These are phyloP conservation scores for Suhomyces wounanorum DNA, from an alignment of 1,139 yeast species.

Conservation along the genomic window DNA sequence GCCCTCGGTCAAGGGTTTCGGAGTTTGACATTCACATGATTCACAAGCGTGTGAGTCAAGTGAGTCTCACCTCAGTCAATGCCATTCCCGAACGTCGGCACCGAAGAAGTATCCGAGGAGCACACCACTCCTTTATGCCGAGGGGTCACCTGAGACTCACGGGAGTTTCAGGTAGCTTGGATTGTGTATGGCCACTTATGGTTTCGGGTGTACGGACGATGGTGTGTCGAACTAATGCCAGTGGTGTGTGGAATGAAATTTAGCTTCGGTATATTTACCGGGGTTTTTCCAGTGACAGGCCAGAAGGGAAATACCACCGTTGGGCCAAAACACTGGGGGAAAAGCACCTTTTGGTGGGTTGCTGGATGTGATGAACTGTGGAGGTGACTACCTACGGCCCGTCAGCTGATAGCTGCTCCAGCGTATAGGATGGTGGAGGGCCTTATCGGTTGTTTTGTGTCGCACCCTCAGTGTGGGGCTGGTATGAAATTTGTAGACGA, in stretches of 20 bases:
- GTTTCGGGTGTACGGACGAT: background rate
- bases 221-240: background rate
- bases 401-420: background rate
- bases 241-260: background rate
- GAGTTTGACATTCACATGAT: constrained; percentile 12
- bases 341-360: background rate
- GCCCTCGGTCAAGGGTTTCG: constrained; percentile 6
- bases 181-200: background rate
- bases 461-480: background rate
- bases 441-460: background rate
- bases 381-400: background rate
- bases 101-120: constrained; percentile 10
- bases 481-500: background rate
- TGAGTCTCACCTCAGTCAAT: background rate
- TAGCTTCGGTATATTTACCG: too few relatives aligned
- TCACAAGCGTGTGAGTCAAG: constrained; percentile 4
- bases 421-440: background rate
- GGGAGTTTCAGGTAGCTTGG: background rate
- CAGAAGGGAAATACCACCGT: too few relatives aligned
- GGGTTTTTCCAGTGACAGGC: too few relatives aligned
- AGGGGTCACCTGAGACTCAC: constrained; percentile 6
- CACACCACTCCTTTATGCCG: constrained; percentile 9
- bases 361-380: background rate
- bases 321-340: background rate
- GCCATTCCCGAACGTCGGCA: constrained; percentile 8